phyloP scores from a whole-genome alignment of 2,329 filamentous ascomycete genomes.

The Fusarium annulatum region DNA sequence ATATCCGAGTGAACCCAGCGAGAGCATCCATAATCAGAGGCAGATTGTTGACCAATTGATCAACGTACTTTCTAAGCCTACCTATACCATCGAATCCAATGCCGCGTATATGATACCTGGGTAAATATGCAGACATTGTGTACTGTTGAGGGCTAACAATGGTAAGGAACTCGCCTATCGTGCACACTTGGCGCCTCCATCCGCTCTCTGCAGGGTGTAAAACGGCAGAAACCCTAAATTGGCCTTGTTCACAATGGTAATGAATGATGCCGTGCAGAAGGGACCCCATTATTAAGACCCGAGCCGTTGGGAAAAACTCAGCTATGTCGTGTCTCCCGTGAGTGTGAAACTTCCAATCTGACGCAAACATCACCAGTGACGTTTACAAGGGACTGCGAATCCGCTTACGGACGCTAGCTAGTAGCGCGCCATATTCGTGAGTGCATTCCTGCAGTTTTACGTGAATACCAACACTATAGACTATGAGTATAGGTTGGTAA shows the following conservation, averaged over 20 bases:
- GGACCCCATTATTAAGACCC: neutral
- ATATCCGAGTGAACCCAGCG: neutral
- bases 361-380: constrained; percentile 36
- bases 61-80: neutral
- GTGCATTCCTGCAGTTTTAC: constrained; percentile 15
- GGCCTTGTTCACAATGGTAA: neutral
- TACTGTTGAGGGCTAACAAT: neutral
- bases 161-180: constrained; percentile 1
- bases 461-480: neutral
- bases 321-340: constrained; percentile 1
- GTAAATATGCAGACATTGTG: neutral
- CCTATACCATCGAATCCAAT: neutral
- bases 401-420: constrained; percentile 16
- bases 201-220: constrained; percentile 10
- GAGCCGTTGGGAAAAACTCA: constrained; percentile 22
- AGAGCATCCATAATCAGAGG: neutral
- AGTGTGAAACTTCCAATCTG: neutral
- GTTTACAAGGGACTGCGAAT: constrained; percentile 18
- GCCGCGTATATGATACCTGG: neutral
- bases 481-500: neutral
- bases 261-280: constrained; percentile 4
- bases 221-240: constrained; percentile 32
- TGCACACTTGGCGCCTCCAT: neutral
- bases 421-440: constrained; percentile 5
- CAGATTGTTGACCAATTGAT: neutral